Base-by-base conservation (phyloP, 2,329 filamentous ascomycete species). In the Ophiostoma perfectum region DNA sequence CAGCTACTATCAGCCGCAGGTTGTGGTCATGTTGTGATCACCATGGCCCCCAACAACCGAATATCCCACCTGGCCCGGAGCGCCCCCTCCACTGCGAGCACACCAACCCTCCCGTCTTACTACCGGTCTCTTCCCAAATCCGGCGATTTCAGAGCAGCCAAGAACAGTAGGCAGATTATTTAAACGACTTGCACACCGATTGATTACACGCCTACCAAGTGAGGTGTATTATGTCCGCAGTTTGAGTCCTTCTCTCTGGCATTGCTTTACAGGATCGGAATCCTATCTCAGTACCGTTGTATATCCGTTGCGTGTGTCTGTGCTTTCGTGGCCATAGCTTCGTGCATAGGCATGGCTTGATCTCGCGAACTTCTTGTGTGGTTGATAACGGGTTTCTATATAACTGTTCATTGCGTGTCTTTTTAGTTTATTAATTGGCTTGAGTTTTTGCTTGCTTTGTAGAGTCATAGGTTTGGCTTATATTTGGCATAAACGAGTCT, bases 311-410 rank as follows among this genome's bases (percentile, higher is more conserved):
- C 12, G 44, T 16, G 47, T n/a, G 47, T 49, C 47, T 49, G 47
- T 49, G 47, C 47, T 49, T 49, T 49, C 47, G 47, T 49, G 47
- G 47, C 47, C 47, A 49, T 49, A 49, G 47, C 47, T 49, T 49
- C 47, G 47, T 49, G 47, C 47, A 49, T n/a, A 14, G 47, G 47
- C 47, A 49, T 49, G 12, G 18, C 47, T n/a, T 49, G 47, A 49
- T 49, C 47, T 16, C 1, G 47, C 16, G 47, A 49, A n/a, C 47
- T 49, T 49, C 47, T 14, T 2, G 18, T 6, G 47, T 12, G 45
- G 45, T 16, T 47, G 16, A n/a, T 49, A 14, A 16, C 6, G 18
- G 6, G 18, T 1, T n/a, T 49, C 47, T 49, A 49, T 18, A 49
- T 49, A 27, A 27, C 27, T 27, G 27, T 27, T 27, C 27, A 27